Evolutionary conservation across 108 stramenopile species (phyloP), one percentile per base, ranked within the genome.

Genomic region (Craspedostauros australis): DNA sequence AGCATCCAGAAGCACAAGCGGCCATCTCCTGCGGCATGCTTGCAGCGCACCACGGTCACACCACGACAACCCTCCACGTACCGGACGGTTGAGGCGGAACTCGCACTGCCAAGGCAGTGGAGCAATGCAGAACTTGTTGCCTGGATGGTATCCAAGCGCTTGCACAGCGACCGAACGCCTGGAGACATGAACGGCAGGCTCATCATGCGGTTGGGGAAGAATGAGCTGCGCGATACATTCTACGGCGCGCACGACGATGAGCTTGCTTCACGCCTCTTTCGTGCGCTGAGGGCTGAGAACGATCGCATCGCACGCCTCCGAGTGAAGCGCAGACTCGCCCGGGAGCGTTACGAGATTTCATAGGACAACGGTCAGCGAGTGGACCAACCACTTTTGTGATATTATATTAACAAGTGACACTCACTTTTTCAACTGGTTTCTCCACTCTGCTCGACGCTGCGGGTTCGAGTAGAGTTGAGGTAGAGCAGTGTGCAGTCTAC

Each of bases 121-220:
- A 77, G 62, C 31, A 33, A 52, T 11, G 46, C 36, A 11, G 39
- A 61, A 16, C 58, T 73, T 2, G 6, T 50, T 18, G 33, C 27
- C 3, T 73, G 64, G 64, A 50, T 66, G 47, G 19, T 2, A 16
- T 33, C 19, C 50, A 73, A 73, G 39, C 50, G 57, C 39, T 50
- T 73, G 8, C 1, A 57, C 1, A 27, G 22, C 4, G 48, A 53
- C 29, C 3, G 14, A n/a, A 21, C 50, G 1, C 54, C 64, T 39
- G 15, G 32, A 9, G 38, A 58, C 45, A 37, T 67, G n/a, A 42
- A 58, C 24, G 72, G 72, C 23, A 39, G 54, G 22, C 6, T 39
- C 8, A 55, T 57, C 0, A 73, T 73, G 72, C 51, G 64, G 39
- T 60, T 73, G 72, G 26, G 59, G 11, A 73, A 61, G 22, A 16